Base-by-base conservation (phyloP, 2,329 filamentous ascomycete genomes). In the Sporothrix protearum region DNA sequence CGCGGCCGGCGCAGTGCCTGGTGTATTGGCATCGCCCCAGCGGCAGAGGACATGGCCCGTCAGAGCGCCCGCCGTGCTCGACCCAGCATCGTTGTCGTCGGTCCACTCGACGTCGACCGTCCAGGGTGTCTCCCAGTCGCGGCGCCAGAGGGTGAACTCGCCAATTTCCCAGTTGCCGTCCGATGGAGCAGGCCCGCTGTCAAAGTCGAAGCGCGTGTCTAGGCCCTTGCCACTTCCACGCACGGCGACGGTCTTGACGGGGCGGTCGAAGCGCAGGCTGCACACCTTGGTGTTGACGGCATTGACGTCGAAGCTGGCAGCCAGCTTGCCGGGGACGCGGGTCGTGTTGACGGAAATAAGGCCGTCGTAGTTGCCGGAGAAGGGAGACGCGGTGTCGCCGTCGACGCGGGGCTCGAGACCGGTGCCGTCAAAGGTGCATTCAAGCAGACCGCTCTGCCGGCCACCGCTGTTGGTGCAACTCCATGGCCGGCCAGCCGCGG, bases 1-100 rank as follows among this genome's bases (percentile, higher is more conserved):
- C 68, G 95, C 86, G 0, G 94, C 94, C 0, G 95, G 94, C 64
- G 98, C 94, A 0, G 85, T 85, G 3, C 88, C 90, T 2, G 81
- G 80, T 47, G 83, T 82, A 77, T 97, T 97, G 59, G 88, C 89
- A 81, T 99, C 96, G 76, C 91, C 93, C 94, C 94, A 98, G 42
- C 92, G 83, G 80, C 96, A 98, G 19, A 90, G 85, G 0, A 94
- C 88, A 45, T 83, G 85, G 0, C 94, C 92, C 74, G 84, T 85
- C 45, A 93, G 78, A 0, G 67, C 79, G 69, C 42, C 73, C 3
- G 33, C 59, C 22, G 4, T 28, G 36, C 10, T 64, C 2, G 36
- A 22, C 77, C 22, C 80, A 9, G 67, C 49, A 73, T 68, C 30
- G 6, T 76, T 72, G 1, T 75, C 75, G 8, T 78, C 74, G 71